These are phyloP conservation scores for Microcos paniculata DNA, from an alignment of 345 rosid species.

Conservation along the genomic window DNA sequence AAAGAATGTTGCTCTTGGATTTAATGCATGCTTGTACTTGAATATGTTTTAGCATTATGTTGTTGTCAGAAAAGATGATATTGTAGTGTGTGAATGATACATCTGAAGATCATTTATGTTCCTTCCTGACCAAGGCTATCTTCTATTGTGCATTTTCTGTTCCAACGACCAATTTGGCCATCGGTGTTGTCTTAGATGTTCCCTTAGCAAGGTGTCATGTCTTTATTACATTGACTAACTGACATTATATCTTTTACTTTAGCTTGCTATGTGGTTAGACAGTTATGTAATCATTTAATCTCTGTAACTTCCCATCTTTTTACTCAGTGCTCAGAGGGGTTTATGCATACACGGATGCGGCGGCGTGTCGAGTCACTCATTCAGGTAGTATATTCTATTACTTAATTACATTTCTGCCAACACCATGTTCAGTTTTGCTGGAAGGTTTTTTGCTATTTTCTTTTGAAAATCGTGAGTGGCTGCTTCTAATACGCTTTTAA, in stretches of 20 bases:
- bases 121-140: not conserved
- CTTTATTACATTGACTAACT: not conserved
- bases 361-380: conserved; percentile 89
- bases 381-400: conserved; percentile 45
- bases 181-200: not conserved
- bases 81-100: not conserved
- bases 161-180: not conserved
- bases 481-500: not conserved
- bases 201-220: not conserved
- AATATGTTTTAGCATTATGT: not conserved
- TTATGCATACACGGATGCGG: conserved; percentile 97
- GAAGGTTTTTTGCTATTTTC: not conserved
- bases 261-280: not conserved
- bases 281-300: not conserved
- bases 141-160: not conserved
- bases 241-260: not conserved
- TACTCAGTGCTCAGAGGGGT: conserved; percentile 81
- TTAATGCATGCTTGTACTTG: not conserved
- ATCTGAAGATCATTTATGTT: not conserved
- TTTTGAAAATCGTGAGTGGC: not conserved
- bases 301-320: conserved; percentile 11
- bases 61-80: not conserved
- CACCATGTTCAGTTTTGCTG: not conserved
- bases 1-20: not conserved
- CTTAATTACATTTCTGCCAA: conserved; percentile 1